phyloP scores from a whole-genome alignment of 1,284 basidiomycete species.

The Puccinia triticina region DNA sequence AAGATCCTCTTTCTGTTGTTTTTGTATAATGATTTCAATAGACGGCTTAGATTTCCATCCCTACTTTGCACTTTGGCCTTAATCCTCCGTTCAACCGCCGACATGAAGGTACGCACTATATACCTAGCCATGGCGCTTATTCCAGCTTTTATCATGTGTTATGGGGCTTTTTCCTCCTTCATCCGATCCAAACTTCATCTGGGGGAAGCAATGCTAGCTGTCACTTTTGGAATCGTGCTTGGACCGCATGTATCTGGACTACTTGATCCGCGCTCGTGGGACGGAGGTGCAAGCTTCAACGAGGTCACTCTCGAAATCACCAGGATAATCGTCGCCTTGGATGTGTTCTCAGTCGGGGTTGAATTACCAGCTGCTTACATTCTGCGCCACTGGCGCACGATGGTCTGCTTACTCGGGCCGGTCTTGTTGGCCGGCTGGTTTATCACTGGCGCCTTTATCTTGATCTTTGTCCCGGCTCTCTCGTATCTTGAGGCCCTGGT shows the following conservation, averaged over 20 bases:
- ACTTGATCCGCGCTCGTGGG: conserved; percentile 82
- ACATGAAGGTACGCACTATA: not conserved
- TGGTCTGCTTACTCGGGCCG: conserved; percentile 58
- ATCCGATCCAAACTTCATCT: conserved; percentile 70
- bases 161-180: conserved; percentile 54
- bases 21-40: not conserved
- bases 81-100: not conserved
- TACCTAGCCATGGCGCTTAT: not conserved
- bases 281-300: conserved; percentile 61
- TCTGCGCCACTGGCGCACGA: conserved; percentile 58
- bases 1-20: not conserved
- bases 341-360: conserved; percentile 97
- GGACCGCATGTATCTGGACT: conserved; percentile 81
- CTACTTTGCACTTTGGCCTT: not conserved
- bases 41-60: not conserved
- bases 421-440: conserved; percentile 61
- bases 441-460: conserved; percentile 68
- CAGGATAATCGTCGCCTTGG: conserved; percentile 92
- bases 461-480: conserved; percentile 80
- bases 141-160: not conserved
- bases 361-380: conserved; percentile 60
- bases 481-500: conserved; percentile 83
- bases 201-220: conserved; percentile 95
- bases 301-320: conserved; percentile 73
- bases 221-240: conserved; percentile 89